phyloP scores from a whole-genome alignment of 768 basidiomycete genomes.

The Atractiella rhizophila region DNA sequence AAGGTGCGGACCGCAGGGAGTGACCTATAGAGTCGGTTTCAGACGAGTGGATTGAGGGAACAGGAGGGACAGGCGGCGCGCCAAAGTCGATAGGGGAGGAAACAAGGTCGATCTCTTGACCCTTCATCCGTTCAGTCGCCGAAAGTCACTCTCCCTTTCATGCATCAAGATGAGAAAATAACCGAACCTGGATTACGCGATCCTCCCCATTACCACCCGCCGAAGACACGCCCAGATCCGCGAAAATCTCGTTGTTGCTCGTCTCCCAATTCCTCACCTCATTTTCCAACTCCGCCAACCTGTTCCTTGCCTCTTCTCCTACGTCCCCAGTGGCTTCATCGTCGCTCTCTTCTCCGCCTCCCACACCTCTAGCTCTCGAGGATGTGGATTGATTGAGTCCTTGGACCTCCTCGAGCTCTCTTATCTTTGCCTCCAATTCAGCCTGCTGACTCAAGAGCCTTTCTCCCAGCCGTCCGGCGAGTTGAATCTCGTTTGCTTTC shows the following conservation, averaged over 20 bases:
- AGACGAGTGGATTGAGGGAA: not conserved
- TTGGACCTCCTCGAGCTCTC: conserved; percentile 36
- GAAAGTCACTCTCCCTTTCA: not conserved
- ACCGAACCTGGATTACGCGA: not conserved
- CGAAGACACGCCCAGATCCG: conserved; percentile 31
- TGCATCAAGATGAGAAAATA: not conserved
- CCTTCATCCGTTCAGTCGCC: too few relatives aligned
- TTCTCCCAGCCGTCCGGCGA: conserved; percentile 76
- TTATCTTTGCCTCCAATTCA: conserved; percentile 69
- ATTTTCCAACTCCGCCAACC: conserved; percentile 50
- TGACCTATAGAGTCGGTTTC: not conserved
- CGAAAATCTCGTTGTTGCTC: conserved; percentile 52
- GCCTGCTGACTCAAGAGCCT: conserved; percentile 78
- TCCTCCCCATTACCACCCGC: conserved; percentile 1
- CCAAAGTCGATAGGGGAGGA: not conserved
- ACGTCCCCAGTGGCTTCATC: conserved; percentile 41
- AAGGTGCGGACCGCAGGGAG: not conserved
- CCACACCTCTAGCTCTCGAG: conserved; percentile 17
- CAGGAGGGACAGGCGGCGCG: not conserved
- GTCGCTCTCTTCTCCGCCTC: conserved; percentile 33
- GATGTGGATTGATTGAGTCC: conserved; percentile 21
- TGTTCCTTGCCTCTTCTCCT: conserved; percentile 26
- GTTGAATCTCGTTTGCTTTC: conserved; percentile 77
- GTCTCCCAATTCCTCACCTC: conserved; percentile 50
- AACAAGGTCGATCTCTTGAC: too few relatives aligned